Evolutionary conservation across 148 eudicot species (phyloP), one percentile per base, ranked within the genome.

Genomic region (Beta vulgaris): DNA sequence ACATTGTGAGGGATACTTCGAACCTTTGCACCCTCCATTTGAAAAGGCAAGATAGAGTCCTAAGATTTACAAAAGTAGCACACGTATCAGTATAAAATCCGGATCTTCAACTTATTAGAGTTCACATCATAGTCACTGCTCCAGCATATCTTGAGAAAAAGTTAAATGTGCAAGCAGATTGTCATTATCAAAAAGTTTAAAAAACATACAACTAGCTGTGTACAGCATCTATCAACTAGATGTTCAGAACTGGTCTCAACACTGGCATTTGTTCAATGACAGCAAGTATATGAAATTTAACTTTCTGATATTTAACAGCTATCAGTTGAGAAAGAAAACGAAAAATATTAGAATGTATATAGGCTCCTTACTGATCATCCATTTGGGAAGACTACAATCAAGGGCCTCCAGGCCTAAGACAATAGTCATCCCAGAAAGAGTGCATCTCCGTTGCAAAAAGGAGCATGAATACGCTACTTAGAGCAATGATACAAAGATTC

Each of bases 1-100:
- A 89, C 91, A 62, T 72, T 74, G 76, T 96, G 97, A 68, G 94
- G 87, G 74, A 96, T 92, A 69, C 83, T 80, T 80, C 99, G 92
- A 69, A 89, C 91, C 81, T 88, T 96, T 79, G 87, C 90, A 76
- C 84, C 76, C 83, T 89, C 97, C 89, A 84, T 73, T 73, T 82
- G 86, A 86, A 96, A 78, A 78, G 83, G 79, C 67, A 82, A 48
- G 68, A 80, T 66, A 63, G 84, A 85, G 75, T 87, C 97, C 99
- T 95, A 65, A 32, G 73, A 36, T 60, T 4, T 32, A 71, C 67
- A 58, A 76, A 42, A 63, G 6, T 54, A 43, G 43, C 9, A n/a
- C 39, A 61, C 7, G 25, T 3, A 66, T 31, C 23, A 21, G 37
- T 53, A 34, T 40, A 58, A 60, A 31, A 39, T 35, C 46, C 18